phyloP scores from a whole-genome alignment of 805 yeast genomes.

The Candida maris region DNA sequence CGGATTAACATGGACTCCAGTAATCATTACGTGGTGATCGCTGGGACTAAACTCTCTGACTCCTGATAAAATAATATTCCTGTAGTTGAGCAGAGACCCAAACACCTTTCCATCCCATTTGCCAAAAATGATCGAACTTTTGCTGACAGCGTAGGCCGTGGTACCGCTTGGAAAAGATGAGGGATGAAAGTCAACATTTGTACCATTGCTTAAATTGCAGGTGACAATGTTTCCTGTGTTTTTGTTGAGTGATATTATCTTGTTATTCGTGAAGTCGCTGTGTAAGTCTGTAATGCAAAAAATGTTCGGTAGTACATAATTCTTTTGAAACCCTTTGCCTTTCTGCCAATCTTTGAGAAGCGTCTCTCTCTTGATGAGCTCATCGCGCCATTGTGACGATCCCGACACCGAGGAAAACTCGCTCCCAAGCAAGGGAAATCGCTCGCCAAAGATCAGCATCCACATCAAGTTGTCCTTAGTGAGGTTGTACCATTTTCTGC shows the following conservation, averaged over 20 bases:
- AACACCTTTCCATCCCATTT: slow-evolving; percentile 33
- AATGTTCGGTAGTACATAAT: slow-evolving; percentile 17
- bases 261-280: slow-evolving; percentile 26
- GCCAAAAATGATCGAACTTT: slow-evolving; percentile 28
- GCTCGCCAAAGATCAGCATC: slow-evolving; percentile 41
- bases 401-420: slow-evolving; percentile 43
- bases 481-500: slow-evolving; percentile 44
- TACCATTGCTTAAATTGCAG: slow-evolving; percentile 24
- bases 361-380: slow-evolving; percentile 39
- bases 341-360: slow-evolving; percentile 38
- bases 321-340: slow-evolving; percentile 23
- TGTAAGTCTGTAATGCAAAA: slow-evolving; percentile 24
- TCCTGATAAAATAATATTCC: slow-evolving; percentile 22
- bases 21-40: slow-evolving; percentile 23
- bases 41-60: slow-evolving; percentile 17
- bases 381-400: slow-evolving; percentile 44
- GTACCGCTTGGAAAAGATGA: slow-evolving; percentile 29
- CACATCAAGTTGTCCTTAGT: slow-evolving; percentile 45
- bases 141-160: slow-evolving; percentile 27
- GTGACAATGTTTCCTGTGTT: slow-evolving; percentile 24
- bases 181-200: slow-evolving; percentile 18
- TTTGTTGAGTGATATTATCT: slow-evolving; percentile 22
- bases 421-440: slow-evolving; percentile 33
- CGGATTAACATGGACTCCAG: slow-evolving; percentile 19
- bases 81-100: slow-evolving; percentile 26